These are phyloP conservation scores for Guadua angustifolia DNA, from an alignment of 176 grass and related monocot species.

Conservation along the genomic window DNA sequence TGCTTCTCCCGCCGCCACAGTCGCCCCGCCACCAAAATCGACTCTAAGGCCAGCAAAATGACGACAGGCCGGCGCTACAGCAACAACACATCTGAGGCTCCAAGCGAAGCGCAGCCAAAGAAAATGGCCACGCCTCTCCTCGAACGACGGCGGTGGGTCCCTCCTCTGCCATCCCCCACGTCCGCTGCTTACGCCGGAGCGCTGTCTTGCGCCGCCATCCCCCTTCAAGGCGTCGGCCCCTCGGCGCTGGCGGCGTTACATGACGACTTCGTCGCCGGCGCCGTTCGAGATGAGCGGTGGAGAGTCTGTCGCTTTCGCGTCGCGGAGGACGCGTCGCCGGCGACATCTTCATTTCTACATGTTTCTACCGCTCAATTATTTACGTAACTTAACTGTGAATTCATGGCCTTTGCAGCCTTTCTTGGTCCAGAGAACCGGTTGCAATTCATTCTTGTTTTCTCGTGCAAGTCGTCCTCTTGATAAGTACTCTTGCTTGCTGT, in stretches of 20 bases:
- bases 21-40: no score
- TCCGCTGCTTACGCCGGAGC: background rate
- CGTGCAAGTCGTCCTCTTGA: slow-evolving; percentile 50
- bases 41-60: slow-evolving; percentile 20
- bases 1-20: no score
- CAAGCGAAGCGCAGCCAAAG: slow-evolving; percentile 50
- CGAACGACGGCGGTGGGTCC: slow-evolving; percentile 34
- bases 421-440: slow-evolving; percentile 47
- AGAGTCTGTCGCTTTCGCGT: slow-evolving; percentile 85
- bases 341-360: slow-evolving; percentile 52
- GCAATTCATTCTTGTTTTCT: slow-evolving; percentile 35
- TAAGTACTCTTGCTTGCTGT: slow-evolving; percentile 46
- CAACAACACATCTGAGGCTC: slow-evolving; percentile 22
- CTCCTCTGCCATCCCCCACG: slow-evolving; percentile 40
- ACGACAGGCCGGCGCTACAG: slow-evolving; percentile 37
- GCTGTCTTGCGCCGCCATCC: slow-evolving; percentile 35
- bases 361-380: slow-evolving; percentile 24
- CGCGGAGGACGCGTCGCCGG: slow-evolving; percentile 69
- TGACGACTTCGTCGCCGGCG: slow-evolving; percentile 72
- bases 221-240: slow-evolving; percentile 35
- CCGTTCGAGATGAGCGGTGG: slow-evolving; percentile 86
- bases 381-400: background rate
- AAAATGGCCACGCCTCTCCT: slow-evolving; percentile 67
- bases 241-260: slow-evolving; percentile 55
- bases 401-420: slow-evolving; percentile 19